phyloP scores from a whole-genome alignment of 2,329 filamentous ascomycete species.

The Paecilomyces dactylethromorphus region DNA sequence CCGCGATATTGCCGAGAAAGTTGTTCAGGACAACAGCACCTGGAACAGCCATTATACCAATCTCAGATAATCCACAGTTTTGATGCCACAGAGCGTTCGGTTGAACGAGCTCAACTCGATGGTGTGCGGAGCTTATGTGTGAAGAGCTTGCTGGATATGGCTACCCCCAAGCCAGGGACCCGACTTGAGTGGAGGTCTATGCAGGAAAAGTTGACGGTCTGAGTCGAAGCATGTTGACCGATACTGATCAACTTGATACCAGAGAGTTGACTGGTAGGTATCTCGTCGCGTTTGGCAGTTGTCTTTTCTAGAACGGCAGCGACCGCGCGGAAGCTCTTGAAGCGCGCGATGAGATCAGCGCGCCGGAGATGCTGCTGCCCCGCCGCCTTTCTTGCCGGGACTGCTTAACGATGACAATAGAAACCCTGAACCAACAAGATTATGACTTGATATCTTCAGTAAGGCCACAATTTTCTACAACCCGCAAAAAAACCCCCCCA shows the following conservation, averaged over 20 bases:
- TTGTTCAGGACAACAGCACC: conserved; percentile 48
- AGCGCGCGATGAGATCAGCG: neutral
- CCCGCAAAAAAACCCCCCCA: too few relatives aligned
- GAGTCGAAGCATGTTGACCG: neutral
- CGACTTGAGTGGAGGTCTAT: neutral
- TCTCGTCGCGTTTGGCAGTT: neutral
- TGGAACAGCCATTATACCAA: neutral
- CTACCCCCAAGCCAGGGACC: neutral
- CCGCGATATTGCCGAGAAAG: conserved; percentile 61
- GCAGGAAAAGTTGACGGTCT: neutral
- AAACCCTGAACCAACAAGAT: neutral
- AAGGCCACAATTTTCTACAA: neutral
- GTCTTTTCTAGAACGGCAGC: neutral
- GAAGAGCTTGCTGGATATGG: neutral
- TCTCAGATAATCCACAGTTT: neutral
- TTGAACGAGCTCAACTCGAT: neutral
- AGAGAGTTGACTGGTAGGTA: neutral
- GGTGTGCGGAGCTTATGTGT: neutral
- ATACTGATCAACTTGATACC: neutral
- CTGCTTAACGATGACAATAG: neutral
- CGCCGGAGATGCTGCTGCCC: neutral
- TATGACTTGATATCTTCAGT: neutral
- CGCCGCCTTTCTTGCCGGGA: neutral
- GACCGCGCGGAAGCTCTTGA: neutral
- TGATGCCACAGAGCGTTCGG: neutral